These are phyloP conservation scores for Verticillium dahliae DNA, from an alignment of 2,329 filamentous ascomycete species.

Conservation along the genomic window DNA sequence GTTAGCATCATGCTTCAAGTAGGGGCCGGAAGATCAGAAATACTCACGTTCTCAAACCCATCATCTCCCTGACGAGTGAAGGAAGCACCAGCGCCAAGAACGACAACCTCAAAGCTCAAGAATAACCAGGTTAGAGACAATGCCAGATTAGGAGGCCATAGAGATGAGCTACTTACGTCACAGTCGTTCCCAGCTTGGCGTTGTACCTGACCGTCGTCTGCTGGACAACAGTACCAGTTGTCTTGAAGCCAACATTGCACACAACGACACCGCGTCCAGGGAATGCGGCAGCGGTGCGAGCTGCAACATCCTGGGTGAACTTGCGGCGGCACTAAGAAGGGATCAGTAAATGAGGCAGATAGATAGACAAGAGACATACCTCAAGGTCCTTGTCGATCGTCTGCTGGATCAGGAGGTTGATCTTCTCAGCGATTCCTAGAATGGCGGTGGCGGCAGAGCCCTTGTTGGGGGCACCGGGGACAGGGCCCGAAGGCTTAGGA, in stretches of 20 bases:
- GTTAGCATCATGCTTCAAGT: background rate
- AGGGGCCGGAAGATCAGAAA: background rate
- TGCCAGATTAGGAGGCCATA: background rate
- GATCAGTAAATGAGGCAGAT: background rate
- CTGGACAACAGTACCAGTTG: background rate
- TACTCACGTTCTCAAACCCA: slow-evolving; percentile 1
- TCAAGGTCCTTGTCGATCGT: background rate
- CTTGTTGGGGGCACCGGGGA: background rate
- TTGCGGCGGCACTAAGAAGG: background rate
- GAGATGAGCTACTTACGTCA: background rate
- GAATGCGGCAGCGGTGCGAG: background rate
- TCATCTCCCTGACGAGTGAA: background rate
- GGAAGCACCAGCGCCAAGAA: background rate
- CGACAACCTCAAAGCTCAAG: background rate
- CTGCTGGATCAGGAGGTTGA: background rate
- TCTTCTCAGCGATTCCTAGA: background rate
- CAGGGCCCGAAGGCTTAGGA: background rate
- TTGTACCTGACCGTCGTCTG: background rate
- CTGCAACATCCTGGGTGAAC: background rate
- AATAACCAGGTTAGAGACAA: background rate
- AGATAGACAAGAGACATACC: background rate
- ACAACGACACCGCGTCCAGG: background rate
- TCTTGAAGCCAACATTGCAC: background rate
- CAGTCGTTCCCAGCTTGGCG: background rate
- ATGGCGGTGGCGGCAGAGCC: background rate